A percentile compares a stretch with the other conserved stretches of the same genome.
Conservation (phyloP, 2,329 filamentous ascomycete genomes). For the Aspergillus ochraceoroseus region DNA sequence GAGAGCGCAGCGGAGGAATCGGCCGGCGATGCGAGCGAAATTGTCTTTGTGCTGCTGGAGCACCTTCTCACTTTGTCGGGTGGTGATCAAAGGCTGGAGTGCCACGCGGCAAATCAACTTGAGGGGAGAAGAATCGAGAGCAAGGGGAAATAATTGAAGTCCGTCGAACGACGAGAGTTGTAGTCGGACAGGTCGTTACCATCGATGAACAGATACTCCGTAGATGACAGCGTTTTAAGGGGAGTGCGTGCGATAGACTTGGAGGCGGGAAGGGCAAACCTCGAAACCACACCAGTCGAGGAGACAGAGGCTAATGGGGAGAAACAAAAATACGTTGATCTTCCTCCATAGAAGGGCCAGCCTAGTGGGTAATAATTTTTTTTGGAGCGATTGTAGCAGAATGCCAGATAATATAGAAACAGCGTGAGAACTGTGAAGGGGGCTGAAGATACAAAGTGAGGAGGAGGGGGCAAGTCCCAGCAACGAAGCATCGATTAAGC, state of each 20-base stretch:
- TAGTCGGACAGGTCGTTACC: constrained; percentile 17
- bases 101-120: constrained; percentile 8
- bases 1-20: constrained; percentile 21
- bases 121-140: constrained; percentile 1
- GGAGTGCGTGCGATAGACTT: constrained; percentile 24
- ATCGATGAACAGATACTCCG: constrained; percentile 18
- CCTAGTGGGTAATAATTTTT: too few relatives aligned
- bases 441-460: too few relatives aligned
- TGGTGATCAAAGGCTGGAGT: constrained; percentile 10
- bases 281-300: constrained; percentile 19
- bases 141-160: constrained; percentile 10
- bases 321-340: constrained; percentile 9
- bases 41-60: constrained; percentile 19
- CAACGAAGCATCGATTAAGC: too few relatives aligned
- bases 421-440: constrained; percentile 11
- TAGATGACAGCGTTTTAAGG: constrained; percentile 22
- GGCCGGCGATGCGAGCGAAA: constrained; percentile 24
- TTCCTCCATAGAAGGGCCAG: constrained; percentile 22
- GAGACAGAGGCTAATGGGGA: constrained; percentile 5
- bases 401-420: constrained; percentile 8
- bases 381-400: constrained; percentile 10
- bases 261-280: constrained; percentile 24
- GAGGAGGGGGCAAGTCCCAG: constrained; percentile 10
- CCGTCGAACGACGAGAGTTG: constrained; percentile 10
- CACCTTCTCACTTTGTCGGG: constrained; percentile 6